Conservation (phyloP, 768 basidiomycete species). For the Gelatoporia subvermispora region DNA sequence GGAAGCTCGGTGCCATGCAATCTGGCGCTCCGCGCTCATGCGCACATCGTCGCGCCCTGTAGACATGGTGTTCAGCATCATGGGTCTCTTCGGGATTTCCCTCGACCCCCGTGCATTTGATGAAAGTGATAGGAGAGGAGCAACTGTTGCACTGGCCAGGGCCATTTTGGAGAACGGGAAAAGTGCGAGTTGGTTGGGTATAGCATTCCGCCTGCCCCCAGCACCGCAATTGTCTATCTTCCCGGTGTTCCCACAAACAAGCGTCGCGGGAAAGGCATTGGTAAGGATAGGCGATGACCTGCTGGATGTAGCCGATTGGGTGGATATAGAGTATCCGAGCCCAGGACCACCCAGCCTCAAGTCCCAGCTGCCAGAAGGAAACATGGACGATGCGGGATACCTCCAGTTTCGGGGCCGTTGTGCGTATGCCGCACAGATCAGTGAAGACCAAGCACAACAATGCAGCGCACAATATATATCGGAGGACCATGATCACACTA, state of each 20-base stretch:
- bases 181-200: constrained; percentile 1
- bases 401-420: too few species aligned
- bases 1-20: neutral
- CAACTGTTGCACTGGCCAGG: constrained; percentile 6
- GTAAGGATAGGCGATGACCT: neutral
- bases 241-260: constrained; percentile 2
- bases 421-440: too few species aligned
- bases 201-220: neutral
- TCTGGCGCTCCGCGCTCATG: constrained; percentile 6
- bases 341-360: too few species aligned
- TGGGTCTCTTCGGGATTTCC: constrained; percentile 6
- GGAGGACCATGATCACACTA: too few species aligned
- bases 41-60: constrained; percentile 10
- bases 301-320: neutral
- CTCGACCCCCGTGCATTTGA: constrained; percentile 1
- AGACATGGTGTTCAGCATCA: constrained; percentile 11
- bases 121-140: constrained; percentile 1
- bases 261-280: neutral
- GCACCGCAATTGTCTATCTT: neutral
- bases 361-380: too few species aligned
- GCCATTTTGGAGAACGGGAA: constrained; percentile 2
- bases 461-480: too few species aligned
- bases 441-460: too few species aligned
- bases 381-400: too few species aligned
- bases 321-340: neutral